Evolutionary conservation across 139 green algal species (phyloP), one percentile per base, ranked within the genome.

Genomic region (Mychonastes homosphaera): DNA sequence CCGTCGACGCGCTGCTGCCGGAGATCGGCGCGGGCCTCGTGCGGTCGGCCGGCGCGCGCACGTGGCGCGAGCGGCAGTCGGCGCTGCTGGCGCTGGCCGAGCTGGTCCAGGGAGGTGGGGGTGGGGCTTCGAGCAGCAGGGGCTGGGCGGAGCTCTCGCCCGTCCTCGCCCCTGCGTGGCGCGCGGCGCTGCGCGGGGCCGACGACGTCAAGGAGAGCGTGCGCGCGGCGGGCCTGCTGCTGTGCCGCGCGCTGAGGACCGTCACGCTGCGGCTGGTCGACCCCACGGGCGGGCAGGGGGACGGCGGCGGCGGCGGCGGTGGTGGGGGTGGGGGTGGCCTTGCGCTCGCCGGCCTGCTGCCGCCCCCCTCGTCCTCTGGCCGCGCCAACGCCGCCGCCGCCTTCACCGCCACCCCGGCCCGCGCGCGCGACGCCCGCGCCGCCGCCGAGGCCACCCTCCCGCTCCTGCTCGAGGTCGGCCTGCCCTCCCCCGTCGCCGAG

Each of bases 161-260:
- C 13, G 19, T 27, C 16, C 18, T 32, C 45, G 18, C 19, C 9
- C 18, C 5, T 27, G n/a, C 19, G 21, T 97, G 90, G 90, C 66
- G 21, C 27, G 86, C 89, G 76, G 64, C 63, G 1, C 67, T 97
- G n/a, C 71, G 88, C 0, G 78, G 67, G 10, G 65, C 86, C 44
- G 87, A 94, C 50, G 85, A 94, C 70, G 81, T 92, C 52, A 92
- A 95, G 64, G 86, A 95, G 54, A 87, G 69, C 27, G 81, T 90
- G 52, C 18, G 64, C 27, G 47, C 41, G n/a, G 56, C 40, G 24
- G 63, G 23, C 41, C 41, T 9, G 24, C 16, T 33, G 0, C 48
- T 79, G 39, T 41, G 52, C 16, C 63, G 72, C 27, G 66, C 47
- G 6, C 41, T 92, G 53, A 58, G 78, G 2, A 63, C 69, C 16